Percentiles rank a stretch among this genome's conserved stretches.
phyloP scores from a whole-genome alignment of 495 filamentous ascomycete genomes.

The Podospora conica region DNA sequence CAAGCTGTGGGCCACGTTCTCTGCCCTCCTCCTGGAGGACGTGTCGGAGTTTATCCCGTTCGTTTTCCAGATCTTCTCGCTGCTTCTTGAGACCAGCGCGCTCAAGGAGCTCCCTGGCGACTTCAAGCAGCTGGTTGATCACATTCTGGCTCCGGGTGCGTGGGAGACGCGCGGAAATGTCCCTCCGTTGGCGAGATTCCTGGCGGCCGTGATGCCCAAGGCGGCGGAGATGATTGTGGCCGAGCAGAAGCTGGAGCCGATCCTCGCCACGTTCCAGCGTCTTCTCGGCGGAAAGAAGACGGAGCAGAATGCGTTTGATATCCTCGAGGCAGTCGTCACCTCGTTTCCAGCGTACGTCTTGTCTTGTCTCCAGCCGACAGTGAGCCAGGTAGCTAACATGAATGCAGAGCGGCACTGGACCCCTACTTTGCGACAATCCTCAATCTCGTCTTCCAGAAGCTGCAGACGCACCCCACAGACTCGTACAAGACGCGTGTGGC shows the following conservation, averaged over 20 bases:
- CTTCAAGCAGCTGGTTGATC: conserved; percentile 67
- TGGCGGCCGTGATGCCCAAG: conserved; percentile 78
- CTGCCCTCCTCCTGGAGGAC: conserved; percentile 66
- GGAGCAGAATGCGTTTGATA: conserved; percentile 78
- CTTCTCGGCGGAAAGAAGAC: conserved; percentile 66
- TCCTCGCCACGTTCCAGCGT: conserved; percentile 89
- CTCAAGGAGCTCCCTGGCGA: conserved; percentile 63
- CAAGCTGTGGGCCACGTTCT: conserved; percentile 71
- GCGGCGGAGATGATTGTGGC: conserved; percentile 62
- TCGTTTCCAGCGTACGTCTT: conserved; percentile 61
- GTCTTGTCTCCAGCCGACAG: background rate
- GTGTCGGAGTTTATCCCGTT: conserved; percentile 94
- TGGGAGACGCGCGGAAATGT: conserved; percentile 94
- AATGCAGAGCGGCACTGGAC: conserved; percentile 53
- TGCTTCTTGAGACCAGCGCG: conserved; percentile 77
- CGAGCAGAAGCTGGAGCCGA: conserved; percentile 63
- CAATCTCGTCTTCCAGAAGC: conserved; percentile 70
- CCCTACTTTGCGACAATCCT: conserved; percentile 76
- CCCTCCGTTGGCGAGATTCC: conserved; percentile 76
- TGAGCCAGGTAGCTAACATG: conserved; percentile 9
- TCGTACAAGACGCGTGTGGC: conserved; percentile 74
- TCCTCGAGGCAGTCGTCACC: conserved; percentile 72
- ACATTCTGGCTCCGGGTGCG: conserved; percentile 65
- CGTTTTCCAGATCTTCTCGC: conserved; percentile 89
- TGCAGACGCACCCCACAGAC: conserved; percentile 72